Base-by-base conservation (phyloP, 2,329 filamentous ascomycete genomes). In the Pseudopyricularia javanii region DNA sequence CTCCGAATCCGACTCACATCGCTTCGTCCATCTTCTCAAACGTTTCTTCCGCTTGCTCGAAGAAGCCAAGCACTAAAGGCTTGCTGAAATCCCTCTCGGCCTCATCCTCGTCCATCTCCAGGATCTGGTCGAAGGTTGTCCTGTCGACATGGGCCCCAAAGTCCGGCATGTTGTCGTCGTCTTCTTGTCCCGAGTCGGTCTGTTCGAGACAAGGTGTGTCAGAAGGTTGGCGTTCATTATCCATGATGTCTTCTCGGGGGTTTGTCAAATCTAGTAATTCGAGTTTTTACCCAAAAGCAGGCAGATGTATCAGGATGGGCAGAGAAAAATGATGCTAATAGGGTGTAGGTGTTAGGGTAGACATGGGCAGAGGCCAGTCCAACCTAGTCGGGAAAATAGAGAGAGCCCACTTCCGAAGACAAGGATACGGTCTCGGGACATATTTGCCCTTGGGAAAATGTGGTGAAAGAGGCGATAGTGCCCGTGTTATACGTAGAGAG, bases 101-200 rank as follows among this genome's bases (percentile, higher is more conserved):
- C 59, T 88, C 85, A 58, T 88, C 86, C 58, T 97, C 93, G 67
- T 98, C 93, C 91, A 98, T 96, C 70, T 97, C 93, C 57, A 97
- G 80, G 66, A 98, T 97, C 74, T 97, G 93, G 62, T 85, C 83
- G 63, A 98, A 98, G 54, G 90, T 95, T 53, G 70, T 66, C 56
- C 75, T 71, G 67, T 97, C 91, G 69, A 98, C 83, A 64, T 77
- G 76, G 59, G 93, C 86, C 55, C 81, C 83, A 59, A 89, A 80
- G 55, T 87, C 80, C 55, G 75, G 74, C 62, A 52, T 52, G 11
- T 34, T 52, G 50, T 45, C 40, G 40, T 20, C 22, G 40, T 45
- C 24, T 24, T 45, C 40, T 45, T 30, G 28, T 30, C 24, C 40
- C 12, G 40, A 14, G 24, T 45, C 40, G 40, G 40, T 24, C 40